Conservation (phyloP, 2,329 filamentous ascomycete species). For the Talaromyces sp. region DNA sequence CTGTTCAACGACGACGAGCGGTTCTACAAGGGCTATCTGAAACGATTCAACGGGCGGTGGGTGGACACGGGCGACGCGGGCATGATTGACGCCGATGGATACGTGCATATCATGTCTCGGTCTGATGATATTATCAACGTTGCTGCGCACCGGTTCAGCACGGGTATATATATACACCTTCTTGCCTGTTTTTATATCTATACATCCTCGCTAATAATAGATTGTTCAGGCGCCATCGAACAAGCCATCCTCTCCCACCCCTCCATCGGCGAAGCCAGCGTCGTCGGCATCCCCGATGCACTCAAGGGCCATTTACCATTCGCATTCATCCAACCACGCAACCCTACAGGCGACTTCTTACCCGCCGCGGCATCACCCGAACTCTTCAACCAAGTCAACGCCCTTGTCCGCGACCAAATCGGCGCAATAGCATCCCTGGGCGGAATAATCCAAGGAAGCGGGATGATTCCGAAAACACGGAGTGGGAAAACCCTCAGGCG, state of each 20-base stretch:
- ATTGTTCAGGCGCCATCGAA: constrained; percentile 68
- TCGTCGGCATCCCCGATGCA: constrained; percentile 77
- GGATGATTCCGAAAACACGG: constrained; percentile 86
- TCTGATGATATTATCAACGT: constrained; percentile 91
- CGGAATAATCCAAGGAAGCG: constrained; percentile 75
- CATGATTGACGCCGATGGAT: constrained; percentile 69
- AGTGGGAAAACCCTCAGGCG: constrained; percentile 86
- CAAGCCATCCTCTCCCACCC: constrained; percentile 82
- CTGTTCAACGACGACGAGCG: constrained; percentile 80
- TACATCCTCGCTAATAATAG: not conserved
- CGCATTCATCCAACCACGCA: constrained; percentile 66
- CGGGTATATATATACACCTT: constrained; percentile 51
- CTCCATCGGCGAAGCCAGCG: constrained; percentile 72
- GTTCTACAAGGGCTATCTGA: constrained; percentile 80
- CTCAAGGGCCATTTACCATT: constrained; percentile 90
- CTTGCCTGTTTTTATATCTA: not conserved
- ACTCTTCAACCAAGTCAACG: constrained; percentile 40
- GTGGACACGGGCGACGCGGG: constrained; percentile 89
- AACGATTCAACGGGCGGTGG: constrained; percentile 75
- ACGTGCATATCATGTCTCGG: constrained; percentile 58
- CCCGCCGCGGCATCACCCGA: constrained; percentile 33
- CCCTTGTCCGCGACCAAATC: constrained; percentile 69
- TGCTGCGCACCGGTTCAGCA: constrained; percentile 86
- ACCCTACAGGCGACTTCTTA: constrained; percentile 23
- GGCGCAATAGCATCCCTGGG: constrained; percentile 81